These are phyloP conservation scores for Tolypocladium inflatum DNA, from an alignment of 2,329 filamentous ascomycete species.

Conservation along the genomic window DNA sequence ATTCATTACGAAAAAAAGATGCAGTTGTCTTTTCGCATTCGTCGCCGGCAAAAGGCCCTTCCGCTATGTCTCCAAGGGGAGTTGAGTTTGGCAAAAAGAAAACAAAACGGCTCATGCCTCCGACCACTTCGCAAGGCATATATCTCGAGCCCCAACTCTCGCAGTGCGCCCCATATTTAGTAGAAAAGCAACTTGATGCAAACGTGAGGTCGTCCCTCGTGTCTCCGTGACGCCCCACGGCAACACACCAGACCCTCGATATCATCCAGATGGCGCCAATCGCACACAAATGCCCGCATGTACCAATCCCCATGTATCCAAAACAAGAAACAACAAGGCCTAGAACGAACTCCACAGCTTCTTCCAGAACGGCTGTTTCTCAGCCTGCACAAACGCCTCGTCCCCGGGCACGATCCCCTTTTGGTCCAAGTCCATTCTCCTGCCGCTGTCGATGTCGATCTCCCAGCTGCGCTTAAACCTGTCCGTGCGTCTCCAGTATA, in stretches of 20 bases:
- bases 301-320: background rate
- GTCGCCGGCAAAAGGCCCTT: background rate
- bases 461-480: slow-evolving; percentile 38
- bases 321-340: background rate
- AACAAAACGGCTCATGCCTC: background rate
- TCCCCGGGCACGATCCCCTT: slow-evolving; percentile 19
- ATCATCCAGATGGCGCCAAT: background rate
- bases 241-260: background rate
- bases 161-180: background rate
- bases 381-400: slow-evolving; percentile 14
- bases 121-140: background rate
- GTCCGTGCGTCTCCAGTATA: slow-evolving; percentile 40
- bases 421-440: slow-evolving; percentile 44
- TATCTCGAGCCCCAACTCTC: background rate
- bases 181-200: background rate
- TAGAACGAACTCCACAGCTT: slow-evolving; percentile 32
- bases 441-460: slow-evolving; percentile 47
- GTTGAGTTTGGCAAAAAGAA: background rate
- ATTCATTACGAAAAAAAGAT: background rate
- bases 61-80: too few species aligned
- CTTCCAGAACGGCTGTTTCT: slow-evolving; percentile 30
- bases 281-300: background rate
- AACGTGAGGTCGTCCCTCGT: background rate
- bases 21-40: background rate
- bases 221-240: background rate